A percentile compares a stretch with the other conserved stretches of the same genome.
Evolutionary conservation across 768 basidiomycete genomes (phyloP).

Genomic region (Kwoniella heveanensis): DNA sequence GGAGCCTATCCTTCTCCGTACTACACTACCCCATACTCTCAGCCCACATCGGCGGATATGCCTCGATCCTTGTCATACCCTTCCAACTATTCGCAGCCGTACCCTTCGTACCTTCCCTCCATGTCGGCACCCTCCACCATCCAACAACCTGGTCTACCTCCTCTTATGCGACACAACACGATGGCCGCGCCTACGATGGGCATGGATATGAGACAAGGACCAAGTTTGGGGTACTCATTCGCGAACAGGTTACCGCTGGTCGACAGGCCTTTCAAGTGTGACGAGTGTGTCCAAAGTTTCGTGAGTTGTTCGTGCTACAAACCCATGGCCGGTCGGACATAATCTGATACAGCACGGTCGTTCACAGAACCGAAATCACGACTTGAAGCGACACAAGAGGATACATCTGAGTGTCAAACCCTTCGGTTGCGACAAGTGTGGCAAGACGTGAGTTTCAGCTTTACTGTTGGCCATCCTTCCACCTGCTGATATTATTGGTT

Average conservation of each 20-base stretch:
- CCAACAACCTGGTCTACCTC: slow-evolving; percentile 26
- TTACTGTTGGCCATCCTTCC: background rate
- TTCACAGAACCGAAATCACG: slow-evolving; percentile 56
- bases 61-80: slow-evolving; percentile 47
- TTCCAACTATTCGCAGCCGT: slow-evolving; percentile 34
- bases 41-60: slow-evolving; percentile 41
- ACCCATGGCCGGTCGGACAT: background rate
- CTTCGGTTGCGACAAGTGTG: slow-evolving; percentile 55
- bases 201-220: slow-evolving; percentile 31
- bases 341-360: background rate
- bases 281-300: slow-evolving; percentile 56
- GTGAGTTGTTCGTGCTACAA: slow-evolving; percentile 26
- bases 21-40: slow-evolving; percentile 30
- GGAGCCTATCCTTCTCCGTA: slow-evolving; percentile 29
- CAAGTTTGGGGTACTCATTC: slow-evolving; percentile 39
- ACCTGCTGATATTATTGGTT: background rate
- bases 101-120: slow-evolving; percentile 30
- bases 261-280: slow-evolving; percentile 57
- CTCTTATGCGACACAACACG: slow-evolving; percentile 37
- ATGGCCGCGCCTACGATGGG: slow-evolving; percentile 20
- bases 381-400: slow-evolving; percentile 56
- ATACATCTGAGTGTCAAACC: slow-evolving; percentile 57
- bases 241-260: slow-evolving; percentile 42
- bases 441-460: slow-evolving; percentile 47
- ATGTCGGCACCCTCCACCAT: slow-evolving; percentile 27